Percentiles rank a stretch among this genome's conserved stretches.
These are phyloP conservation scores for Diddensiella caesifluorescens DNA, from an alignment of 805 yeast species.

Conservation along the genomic window DNA sequence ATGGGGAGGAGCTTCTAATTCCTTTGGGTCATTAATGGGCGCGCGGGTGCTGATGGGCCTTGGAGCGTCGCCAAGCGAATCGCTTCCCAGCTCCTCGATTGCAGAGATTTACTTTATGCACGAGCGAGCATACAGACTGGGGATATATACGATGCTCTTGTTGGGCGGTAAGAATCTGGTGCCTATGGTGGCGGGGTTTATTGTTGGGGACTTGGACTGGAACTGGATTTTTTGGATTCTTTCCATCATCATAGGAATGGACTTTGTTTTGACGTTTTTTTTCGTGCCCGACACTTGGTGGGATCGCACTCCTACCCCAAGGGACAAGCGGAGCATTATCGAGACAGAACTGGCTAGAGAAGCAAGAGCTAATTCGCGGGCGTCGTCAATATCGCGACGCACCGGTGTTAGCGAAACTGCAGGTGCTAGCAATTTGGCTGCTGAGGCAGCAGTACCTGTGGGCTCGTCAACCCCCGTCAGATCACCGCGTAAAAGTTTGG, in stretches of 20 bases:
- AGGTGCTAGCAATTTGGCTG: background rate
- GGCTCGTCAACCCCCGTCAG: conserved; percentile 1
- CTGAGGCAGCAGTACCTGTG: too few relatives aligned
- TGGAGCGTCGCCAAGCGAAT: conserved; percentile 58
- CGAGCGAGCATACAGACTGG: conserved; percentile 56
- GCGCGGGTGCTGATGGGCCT: conserved; percentile 55
- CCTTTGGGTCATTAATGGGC: conserved; percentile 48
- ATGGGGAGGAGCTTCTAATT: conserved; percentile 48
- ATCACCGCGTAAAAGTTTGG: background rate
- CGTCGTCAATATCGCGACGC: conserved; percentile 5
- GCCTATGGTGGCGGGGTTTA: conserved; percentile 51
- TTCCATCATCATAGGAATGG: conserved; percentile 46
- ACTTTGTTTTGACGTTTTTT: conserved; percentile 41
- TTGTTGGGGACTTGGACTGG: conserved; percentile 45
- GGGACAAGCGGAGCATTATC: conserved; percentile 41
- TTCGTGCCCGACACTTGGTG: conserved; percentile 65
- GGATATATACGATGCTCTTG: conserved; percentile 51
- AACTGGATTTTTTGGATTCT: conserved; percentile 61
- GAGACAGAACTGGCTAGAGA: conserved; percentile 46
- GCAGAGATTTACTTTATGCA: conserved; percentile 59
- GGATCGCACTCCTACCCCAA: conserved; percentile 50
- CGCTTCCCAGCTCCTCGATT: conserved; percentile 54
- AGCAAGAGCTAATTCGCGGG: conserved; percentile 29
- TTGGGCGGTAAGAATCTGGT: conserved; percentile 59
- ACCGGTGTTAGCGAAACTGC: background rate